Evolutionary conservation across 1,139 yeast genomes (phyloP), one percentile per base, ranked within the genome.

Genomic region (Yamadazyma taylorii): DNA sequence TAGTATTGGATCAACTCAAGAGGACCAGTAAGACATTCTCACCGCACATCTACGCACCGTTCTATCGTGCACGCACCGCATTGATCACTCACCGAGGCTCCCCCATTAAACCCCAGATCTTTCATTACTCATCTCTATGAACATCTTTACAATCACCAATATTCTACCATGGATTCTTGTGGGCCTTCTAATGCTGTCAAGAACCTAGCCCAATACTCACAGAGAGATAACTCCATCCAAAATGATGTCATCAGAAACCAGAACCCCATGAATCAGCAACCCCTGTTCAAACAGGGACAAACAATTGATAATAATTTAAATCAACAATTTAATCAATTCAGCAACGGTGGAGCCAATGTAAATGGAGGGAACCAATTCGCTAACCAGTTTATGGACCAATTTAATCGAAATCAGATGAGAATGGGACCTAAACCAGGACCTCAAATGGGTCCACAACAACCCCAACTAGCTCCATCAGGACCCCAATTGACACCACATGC

Each of bases 111-210:
- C 21, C 21, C 21, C 21, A 19, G 21, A 19, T 19, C 5, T 19
- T 19, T 8, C 5, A 19, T 19, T 8, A 19, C 21, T 19, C 8
- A 19, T 19, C n/a, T n/a, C n/a, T 19, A 19, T 19, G 5, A 19
- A 19, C 8, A 5, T 5, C 8, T 6, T 19, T 19, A 19, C 21
- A 6, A 19, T 8, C 8, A 8, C 21, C 21, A 19, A 19, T 19
- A 19, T 8, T n/a, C 24, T 13, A 29, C 7, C 14, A 66, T 66
- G 72, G 69, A 66, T 35, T 61, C 61, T 24, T 66, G 72, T 55
- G 69, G 69, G 26, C 69, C 69, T 13, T 54, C 69, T 11, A 66
- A 58, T 41, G 70, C 70, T 15, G 48, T 66, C 28, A 58, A 58
- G 40, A 61, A 60, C 48, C 51, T 66, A 30, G 51, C 59, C 19